A percentile compares a stretch with the other conserved stretches of the same genome.
Conservation (phyloP, 768 basidiomycete species). For the Pleurotus salmoneostramineus region DNA sequence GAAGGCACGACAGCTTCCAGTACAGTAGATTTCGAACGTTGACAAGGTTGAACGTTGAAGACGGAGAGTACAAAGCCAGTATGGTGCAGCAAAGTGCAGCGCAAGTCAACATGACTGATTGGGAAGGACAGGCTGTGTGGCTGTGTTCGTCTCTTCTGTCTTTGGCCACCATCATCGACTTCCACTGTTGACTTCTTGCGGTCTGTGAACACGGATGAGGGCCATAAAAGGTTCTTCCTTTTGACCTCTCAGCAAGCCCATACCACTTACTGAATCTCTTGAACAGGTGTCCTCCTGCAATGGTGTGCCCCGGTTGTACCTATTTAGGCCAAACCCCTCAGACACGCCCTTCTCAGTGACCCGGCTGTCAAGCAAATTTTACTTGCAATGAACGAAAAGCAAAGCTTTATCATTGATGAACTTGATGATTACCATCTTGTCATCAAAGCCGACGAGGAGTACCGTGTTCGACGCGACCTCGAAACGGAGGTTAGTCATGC, state of each 20-base stretch:
- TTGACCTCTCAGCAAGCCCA: neutral
- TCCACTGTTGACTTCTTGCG: neutral
- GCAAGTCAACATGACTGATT: no score
- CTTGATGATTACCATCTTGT: conserved; percentile 81
- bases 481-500: conserved; percentile 64
- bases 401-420: conserved; percentile 83
- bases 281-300: conserved; percentile 58
- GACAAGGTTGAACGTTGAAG: no score
- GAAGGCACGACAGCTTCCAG: no score
- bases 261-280: neutral
- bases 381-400: conserved; percentile 65
- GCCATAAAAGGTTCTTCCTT: conserved; percentile 54
- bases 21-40: no score
- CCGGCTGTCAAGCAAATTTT: conserved; percentile 89
- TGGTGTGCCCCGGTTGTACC: conserved; percentile 41
- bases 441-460: conserved; percentile 81
- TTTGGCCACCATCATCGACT: no score
- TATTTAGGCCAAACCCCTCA: neutral
- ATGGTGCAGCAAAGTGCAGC: no score
- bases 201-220: conserved; percentile 35
- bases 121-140: neutral
- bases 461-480: conserved; percentile 64
- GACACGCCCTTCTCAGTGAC: conserved; percentile 44
- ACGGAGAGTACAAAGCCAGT: no score
- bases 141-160: neutral